phyloP scores from a whole-genome alignment of 352 stramenopile species.

The Blastocystis sp. region DNA sequence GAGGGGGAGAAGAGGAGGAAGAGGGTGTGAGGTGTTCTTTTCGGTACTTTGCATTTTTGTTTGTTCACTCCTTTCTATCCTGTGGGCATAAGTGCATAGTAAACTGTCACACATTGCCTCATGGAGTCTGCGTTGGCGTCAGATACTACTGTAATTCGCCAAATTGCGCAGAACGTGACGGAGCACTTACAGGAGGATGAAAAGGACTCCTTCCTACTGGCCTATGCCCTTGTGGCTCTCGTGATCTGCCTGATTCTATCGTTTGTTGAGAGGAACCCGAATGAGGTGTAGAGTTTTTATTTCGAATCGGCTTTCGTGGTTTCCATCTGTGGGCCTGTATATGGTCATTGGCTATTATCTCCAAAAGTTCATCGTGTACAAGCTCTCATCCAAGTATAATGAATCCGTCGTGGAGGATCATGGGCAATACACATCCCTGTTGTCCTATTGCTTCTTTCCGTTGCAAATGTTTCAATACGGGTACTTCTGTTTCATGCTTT shows the following conservation, averaged over 20 bases:
- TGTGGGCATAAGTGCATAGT: not conserved
- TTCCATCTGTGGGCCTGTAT: constrained; percentile 26
- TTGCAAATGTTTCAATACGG: constrained; percentile 51
- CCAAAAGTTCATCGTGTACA: constrained; percentile 33
- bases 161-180: constrained; percentile 53
- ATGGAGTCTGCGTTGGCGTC: constrained; percentile 73
- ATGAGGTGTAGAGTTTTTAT: constrained; percentile 9
- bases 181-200: constrained; percentile 48
- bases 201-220: constrained; percentile 50
- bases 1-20: not conserved
- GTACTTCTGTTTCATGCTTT: not conserved
- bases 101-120: too few relatives aligned
- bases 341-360: constrained; percentile 24
- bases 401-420: constrained; percentile 2
- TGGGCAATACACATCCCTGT: constrained; percentile 19
- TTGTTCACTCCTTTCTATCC: too few relatives aligned
- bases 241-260: constrained; percentile 20
- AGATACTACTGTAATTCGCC: constrained; percentile 93
- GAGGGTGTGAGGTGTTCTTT: too few relatives aligned
- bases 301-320: not conserved
- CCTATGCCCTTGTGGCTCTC: constrained; percentile 15
- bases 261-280: not conserved
- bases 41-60: too few relatives aligned
- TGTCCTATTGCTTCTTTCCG: constrained; percentile 31
- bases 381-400: constrained; percentile 34